A percentile compares a stretch with the other conserved stretches of the same genome.
phyloP scores from a whole-genome alignment of 768 basidiomycete species.

The Suillus paluster region DNA sequence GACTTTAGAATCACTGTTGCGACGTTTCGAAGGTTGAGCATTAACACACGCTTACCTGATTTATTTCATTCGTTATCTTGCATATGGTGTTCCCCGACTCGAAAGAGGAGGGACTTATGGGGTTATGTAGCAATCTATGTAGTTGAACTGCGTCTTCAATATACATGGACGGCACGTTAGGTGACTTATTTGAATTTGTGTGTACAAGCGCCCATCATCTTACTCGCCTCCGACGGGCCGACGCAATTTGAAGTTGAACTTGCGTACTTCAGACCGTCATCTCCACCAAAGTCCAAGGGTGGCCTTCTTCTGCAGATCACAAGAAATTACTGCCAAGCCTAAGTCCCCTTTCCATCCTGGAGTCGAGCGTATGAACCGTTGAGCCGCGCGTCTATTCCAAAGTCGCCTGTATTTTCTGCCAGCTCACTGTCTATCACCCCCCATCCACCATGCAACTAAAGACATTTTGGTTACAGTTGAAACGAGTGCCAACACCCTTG shows the following conservation, averaged over 20 bases:
- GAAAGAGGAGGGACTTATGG: not conserved
- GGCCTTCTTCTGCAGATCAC: constrained; percentile 5
- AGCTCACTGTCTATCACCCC: not conserved
- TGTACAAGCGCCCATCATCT: constrained; percentile 1
- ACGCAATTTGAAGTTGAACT: constrained; percentile 2
- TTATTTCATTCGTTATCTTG: not conserved
- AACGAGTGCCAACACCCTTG: constrained; percentile 55
- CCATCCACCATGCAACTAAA: constrained; percentile 31
- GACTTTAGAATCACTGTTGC: not conserved
- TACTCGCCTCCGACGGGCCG: not conserved
- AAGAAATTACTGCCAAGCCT: not conserved
- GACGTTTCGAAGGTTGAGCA: not conserved
- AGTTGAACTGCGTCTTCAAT: not conserved
- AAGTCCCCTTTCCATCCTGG: not conserved
- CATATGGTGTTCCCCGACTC: not conserved
- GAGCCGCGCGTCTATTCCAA: not conserved
- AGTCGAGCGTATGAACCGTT: not conserved
- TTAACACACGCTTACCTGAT: not conserved
- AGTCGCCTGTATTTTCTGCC: not conserved
- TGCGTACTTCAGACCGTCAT: constrained; percentile 1
- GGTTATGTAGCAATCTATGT: not conserved
- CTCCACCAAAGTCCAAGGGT: not conserved
- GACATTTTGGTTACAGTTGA: constrained; percentile 36
- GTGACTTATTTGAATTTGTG: constrained; percentile 5
- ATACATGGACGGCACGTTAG: not conserved